Conservation (phyloP, 2,329 filamentous ascomycete genomes). For the Onygena corvina region DNA sequence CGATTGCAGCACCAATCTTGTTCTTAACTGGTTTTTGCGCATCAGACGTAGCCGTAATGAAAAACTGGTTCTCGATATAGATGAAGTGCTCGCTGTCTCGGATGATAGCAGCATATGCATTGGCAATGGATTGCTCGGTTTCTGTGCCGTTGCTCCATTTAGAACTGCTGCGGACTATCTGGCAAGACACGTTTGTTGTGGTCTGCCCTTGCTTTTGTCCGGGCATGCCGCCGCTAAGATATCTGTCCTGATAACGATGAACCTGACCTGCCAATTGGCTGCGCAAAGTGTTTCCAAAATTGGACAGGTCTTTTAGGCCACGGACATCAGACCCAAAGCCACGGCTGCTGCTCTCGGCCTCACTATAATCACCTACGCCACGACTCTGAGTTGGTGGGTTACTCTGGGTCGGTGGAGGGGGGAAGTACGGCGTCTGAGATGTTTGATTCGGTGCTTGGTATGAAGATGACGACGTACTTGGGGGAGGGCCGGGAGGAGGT, state of each 20-base stretch:
- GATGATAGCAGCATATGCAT: slow-evolving; percentile 77
- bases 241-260: slow-evolving; percentile 34
- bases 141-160: slow-evolving; percentile 50
- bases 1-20: slow-evolving; percentile 74
- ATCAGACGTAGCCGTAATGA: slow-evolving; percentile 89
- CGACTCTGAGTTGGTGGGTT: slow-evolving; percentile 24
- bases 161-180: slow-evolving; percentile 78
- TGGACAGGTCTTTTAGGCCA: slow-evolving; percentile 28
- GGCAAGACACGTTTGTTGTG: slow-evolving; percentile 36
- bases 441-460: slow-evolving; percentile 10
- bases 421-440: slow-evolving; percentile 27
- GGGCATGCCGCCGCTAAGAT: slow-evolving; percentile 15
- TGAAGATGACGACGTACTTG: neutral
- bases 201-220: slow-evolving; percentile 17
- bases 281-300: slow-evolving; percentile 30
- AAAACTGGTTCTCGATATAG: slow-evolving; percentile 98
- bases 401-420: slow-evolving; percentile 32
- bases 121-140: slow-evolving; percentile 68
- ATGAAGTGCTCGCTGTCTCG: slow-evolving; percentile 70
- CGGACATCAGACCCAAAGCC: slow-evolving; percentile 24
- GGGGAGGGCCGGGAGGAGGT: neutral
- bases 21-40: slow-evolving; percentile 67
- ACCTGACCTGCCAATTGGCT: slow-evolving; percentile 33
- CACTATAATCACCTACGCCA: slow-evolving; percentile 24
- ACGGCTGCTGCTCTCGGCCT: slow-evolving; percentile 25